Percentiles rank a stretch among this genome's conserved stretches.
Evolutionary conservation across 2,329 filamentous ascomycete species (phyloP).

Genomic region (Epichloe amarillans): DNA sequence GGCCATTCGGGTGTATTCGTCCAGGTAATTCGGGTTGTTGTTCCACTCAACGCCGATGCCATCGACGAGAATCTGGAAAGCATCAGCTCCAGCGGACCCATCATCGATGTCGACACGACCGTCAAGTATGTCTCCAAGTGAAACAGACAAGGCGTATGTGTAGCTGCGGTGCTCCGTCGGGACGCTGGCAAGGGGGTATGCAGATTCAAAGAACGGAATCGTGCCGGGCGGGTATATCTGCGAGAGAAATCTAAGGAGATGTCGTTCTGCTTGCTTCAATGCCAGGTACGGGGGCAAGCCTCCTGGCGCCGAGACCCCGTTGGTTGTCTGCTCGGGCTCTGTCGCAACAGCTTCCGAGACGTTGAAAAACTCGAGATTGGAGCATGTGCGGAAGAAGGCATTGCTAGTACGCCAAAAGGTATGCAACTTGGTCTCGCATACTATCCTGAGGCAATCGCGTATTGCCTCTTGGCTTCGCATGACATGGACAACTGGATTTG

Average conservation of each 20-base stretch:
- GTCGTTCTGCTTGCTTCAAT: constrained; percentile 53
- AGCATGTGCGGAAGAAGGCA: constrained; percentile 49
- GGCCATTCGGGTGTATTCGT: constrained; percentile 20
- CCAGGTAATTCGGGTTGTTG: constrained; percentile 6
- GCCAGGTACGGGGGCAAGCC: constrained; percentile 48
- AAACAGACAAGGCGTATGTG: constrained; percentile 54
- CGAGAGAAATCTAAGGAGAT: constrained; percentile 56
- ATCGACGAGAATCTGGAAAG: constrained; percentile 45
- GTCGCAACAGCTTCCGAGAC: constrained; percentile 40
- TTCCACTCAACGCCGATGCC: constrained; percentile 21
- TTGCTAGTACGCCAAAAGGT: constrained; percentile 44
- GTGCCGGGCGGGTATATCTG: constrained; percentile 41
- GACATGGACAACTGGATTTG: constrained; percentile 59
- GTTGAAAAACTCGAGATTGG: constrained; percentile 68
- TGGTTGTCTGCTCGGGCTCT: neutral
- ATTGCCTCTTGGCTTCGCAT: constrained; percentile 53
- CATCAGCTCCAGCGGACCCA: constrained; percentile 53
- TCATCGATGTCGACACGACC: constrained; percentile 47
- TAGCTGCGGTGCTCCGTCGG: constrained; percentile 47
- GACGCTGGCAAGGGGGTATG: constrained; percentile 51
- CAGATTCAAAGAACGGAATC: constrained; percentile 46
- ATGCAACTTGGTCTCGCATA: constrained; percentile 40
- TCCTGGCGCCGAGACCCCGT: constrained; percentile 7
- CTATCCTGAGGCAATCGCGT: constrained; percentile 45
- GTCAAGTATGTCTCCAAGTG: constrained; percentile 39